Percentiles rank a stretch among this genome's conserved stretches.
These are phyloP conservation scores for Colletotrichum aenigma DNA, from an alignment of 2,329 filamentous ascomycete species.

Conservation along the genomic window DNA sequence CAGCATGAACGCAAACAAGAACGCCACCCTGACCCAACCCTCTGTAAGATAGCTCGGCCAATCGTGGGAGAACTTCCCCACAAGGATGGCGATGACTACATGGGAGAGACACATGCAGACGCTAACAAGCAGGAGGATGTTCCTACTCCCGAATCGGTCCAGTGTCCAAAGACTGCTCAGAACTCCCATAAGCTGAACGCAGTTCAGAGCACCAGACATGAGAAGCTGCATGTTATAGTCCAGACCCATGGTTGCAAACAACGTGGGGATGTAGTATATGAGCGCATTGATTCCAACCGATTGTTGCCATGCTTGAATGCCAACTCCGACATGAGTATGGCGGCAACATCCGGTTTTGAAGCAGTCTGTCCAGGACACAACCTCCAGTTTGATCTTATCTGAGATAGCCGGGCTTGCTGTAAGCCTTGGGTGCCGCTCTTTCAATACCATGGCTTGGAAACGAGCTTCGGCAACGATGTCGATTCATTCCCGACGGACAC, in stretches of 20 bases:
- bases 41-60: not conserved
- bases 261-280: conserved; percentile 28
- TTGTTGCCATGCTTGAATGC: conserved; percentile 25
- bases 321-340: conserved; percentile 41
- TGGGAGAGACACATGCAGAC: conserved; percentile 21
- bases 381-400: conserved; percentile 41
- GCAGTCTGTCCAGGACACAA: conserved; percentile 48
- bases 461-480: conserved; percentile 52
- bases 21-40: not conserved
- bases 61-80: not conserved
- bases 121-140: conserved; percentile 29
- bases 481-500: conserved; percentile 50
- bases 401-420: conserved; percentile 38
- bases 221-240: conserved; percentile 29
- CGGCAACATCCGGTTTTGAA: conserved; percentile 47
- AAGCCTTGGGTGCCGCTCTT: conserved; percentile 33
- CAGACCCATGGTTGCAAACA: conserved; percentile 30
- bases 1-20: not conserved
- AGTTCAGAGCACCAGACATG: conserved; percentile 36
- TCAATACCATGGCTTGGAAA: not conserved
- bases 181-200: conserved; percentile 33
- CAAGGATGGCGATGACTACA: not conserved
- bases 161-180: conserved; percentile 24
- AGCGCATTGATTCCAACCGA: conserved; percentile 24
- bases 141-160: conserved; percentile 15